Conservation (phyloP, 768 basidiomycete species). For the Lentinula edodes region DNA sequence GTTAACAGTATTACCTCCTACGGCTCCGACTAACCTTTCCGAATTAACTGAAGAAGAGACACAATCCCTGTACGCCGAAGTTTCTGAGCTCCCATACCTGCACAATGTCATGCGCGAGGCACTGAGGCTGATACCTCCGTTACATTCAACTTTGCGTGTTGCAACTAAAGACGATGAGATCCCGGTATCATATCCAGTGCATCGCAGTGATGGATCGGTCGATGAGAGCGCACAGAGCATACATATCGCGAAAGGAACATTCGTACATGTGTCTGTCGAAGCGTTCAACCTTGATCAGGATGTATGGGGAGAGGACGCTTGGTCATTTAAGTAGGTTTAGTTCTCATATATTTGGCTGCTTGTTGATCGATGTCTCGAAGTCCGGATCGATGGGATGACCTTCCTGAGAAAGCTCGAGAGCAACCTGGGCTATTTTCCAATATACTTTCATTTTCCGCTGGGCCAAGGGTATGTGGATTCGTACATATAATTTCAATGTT, state of each 20-base stretch:
- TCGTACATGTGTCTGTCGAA: conserved; percentile 75
- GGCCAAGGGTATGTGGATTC: conserved; percentile 58
- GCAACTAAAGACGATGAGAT: conserved; percentile 75
- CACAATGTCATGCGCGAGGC: conserved; percentile 74
- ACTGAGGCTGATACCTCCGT: conserved; percentile 72
- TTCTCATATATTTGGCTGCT: background rate
- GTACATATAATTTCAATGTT: conserved; percentile 1
- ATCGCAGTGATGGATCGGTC: conserved; percentile 39
- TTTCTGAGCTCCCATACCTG: conserved; percentile 64
- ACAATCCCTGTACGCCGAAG: conserved; percentile 46
- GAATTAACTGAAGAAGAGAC: conserved; percentile 59
- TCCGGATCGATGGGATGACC: conserved; percentile 76
- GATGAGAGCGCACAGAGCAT: conserved; percentile 37
- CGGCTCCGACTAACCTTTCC: conserved; percentile 28
- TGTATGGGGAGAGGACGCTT: conserved; percentile 78
- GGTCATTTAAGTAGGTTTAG: conserved; percentile 66
- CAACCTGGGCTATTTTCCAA: conserved; percentile 71
- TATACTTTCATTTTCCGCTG: conserved; percentile 72
- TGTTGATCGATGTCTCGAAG: conserved; percentile 28
- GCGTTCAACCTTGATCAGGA: conserved; percentile 73
- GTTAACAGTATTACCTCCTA: conserved; percentile 33
- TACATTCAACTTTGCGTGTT: conserved; percentile 77
- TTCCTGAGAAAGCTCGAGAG: conserved; percentile 63
- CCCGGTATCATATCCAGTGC: conserved; percentile 64
- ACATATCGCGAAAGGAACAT: conserved; percentile 58